Evolutionary conservation across 148 eudicot species (phyloP), one percentile per base, ranked within the genome.

Genomic region (Rhododendron ferrugineum): DNA sequence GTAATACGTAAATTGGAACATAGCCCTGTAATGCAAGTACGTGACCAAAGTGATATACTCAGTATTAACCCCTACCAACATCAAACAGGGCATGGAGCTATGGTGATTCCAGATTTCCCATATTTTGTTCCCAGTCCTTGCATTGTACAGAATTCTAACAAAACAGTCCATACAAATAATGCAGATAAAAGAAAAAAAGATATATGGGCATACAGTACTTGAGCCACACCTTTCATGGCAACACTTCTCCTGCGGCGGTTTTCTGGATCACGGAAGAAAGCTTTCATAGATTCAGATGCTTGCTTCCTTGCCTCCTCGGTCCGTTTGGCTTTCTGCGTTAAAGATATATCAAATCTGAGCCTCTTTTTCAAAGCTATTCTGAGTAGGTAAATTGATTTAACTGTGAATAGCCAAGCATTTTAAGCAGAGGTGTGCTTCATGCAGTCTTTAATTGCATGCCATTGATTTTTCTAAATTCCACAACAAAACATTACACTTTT

Each of bases 191-290:
- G 42, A 40, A 40, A 40, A 40, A 26, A 60, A 66, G 72, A 26
- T 64, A n/a, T 2, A 32, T 5, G 40, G 14, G 42, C 42, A 74
- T 40, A 40, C 44, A 40, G 44, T 40, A 5, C 44, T 40, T 47
- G 52, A 58, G 72, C 89, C 89, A 37, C 37, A 97, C 99, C 98
- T 92, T 88, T 93, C 99, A 97, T 94, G 81, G 95, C 79, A 88
- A 94, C 85, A 88, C 99, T 97, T 92, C 98, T 92, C 91, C 81
- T 95, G 81, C 85, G 96, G 60, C 98, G 99, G 54, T 97, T 97
- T 85, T 92, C 98, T 42, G 99, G 98, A 86, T 95, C 90, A 84
- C 92, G 85, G 44, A 97, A 97, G 91, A 90, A 95, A 70, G 86
- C 88, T 91, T 92, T 97, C 96, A 95, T 90, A 79, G 94, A 62